A percentile compares a stretch with the other conserved stretches of the same genome.
phyloP scores from a whole-genome alignment of 2,329 filamentous ascomycete species.

The Fusarium nanum region DNA sequence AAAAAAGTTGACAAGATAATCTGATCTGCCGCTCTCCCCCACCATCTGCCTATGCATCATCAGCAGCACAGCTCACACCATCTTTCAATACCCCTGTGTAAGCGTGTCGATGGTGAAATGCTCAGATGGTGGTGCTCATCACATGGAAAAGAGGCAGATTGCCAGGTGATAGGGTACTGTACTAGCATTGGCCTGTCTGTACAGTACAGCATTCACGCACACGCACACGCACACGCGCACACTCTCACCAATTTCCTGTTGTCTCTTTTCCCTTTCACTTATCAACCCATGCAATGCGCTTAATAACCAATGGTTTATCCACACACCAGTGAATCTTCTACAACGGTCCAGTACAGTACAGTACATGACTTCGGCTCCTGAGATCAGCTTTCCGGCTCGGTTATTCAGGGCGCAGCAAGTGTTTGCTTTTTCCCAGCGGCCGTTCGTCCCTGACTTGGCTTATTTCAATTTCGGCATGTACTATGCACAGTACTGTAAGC shows the following conservation, averaged over 20 bases:
- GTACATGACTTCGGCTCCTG: conserved; percentile 4
- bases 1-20: conserved; percentile 28
- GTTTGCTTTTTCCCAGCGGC: conserved; percentile 11
- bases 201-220: not conserved
- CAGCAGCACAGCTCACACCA: conserved; percentile 9
- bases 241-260: conserved; percentile 13
- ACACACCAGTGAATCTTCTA: not conserved
- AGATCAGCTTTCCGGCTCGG: conserved; percentile 12
- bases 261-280: conserved; percentile 20
- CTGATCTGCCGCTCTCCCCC: conserved; percentile 35
- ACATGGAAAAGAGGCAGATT: conserved; percentile 33
- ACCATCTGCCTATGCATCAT: conserved; percentile 22
- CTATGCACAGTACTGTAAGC: not conserved
- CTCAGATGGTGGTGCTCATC: conserved; percentile 34
- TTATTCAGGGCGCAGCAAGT: conserved; percentile 16
- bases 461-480: conserved; percentile 21
- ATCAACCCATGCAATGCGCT: conserved; percentile 13
- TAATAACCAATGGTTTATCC: conserved; percentile 6
- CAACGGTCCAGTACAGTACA: not conserved
- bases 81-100: conserved; percentile 16
- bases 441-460: conserved; percentile 18
- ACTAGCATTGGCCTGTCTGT: not conserved
- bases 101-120: conserved; percentile 34
- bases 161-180: conserved; percentile 25
- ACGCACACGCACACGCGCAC: not conserved